phyloP scores from a whole-genome alignment of 495 filamentous ascomycete species.

The Daldinia loculata region DNA sequence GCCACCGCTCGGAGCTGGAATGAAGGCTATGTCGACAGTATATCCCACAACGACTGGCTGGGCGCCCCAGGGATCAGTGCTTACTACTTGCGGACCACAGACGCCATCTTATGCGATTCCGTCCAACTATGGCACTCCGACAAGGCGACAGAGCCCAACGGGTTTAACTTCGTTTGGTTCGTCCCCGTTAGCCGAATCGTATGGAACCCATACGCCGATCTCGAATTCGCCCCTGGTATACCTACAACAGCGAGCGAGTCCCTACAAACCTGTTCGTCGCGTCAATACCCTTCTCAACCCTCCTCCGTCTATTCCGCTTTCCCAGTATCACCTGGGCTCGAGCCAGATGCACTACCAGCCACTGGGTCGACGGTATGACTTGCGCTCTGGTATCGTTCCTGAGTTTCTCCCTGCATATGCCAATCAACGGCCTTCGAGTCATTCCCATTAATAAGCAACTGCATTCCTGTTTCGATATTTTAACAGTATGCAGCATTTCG shows the following conservation, averaged over 20 bases:
- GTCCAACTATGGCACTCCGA: conserved; percentile 53
- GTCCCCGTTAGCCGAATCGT: conserved; percentile 61
- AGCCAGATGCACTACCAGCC: conserved; percentile 97
- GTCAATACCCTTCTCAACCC: conserved; percentile 91
- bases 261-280: conserved; percentile 88
- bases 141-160: conserved; percentile 51
- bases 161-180: conserved; percentile 51
- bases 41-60: conserved; percentile 49
- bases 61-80: conserved; percentile 41
- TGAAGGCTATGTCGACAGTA: conserved; percentile 61
- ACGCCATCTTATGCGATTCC: conserved; percentile 41
- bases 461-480: conserved; percentile 12
- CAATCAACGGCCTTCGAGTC: conserved; percentile 34
- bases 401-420: conserved; percentile 60
- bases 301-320: conserved; percentile 80
- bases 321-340: conserved; percentile 73
- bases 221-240: conserved; percentile 66
- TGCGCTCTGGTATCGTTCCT: conserved; percentile 82
- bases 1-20: conserved; percentile 54
- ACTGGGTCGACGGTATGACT: conserved; percentile 78
- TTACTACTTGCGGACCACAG: conserved; percentile 50
- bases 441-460: conserved; percentile 33
- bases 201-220: conserved; percentile 62
- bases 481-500: conserved; percentile 26
- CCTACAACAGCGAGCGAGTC: conserved; percentile 74